phyloP scores from a whole-genome alignment of 768 basidiomycete species.

The Hypholoma sublateritium region DNA sequence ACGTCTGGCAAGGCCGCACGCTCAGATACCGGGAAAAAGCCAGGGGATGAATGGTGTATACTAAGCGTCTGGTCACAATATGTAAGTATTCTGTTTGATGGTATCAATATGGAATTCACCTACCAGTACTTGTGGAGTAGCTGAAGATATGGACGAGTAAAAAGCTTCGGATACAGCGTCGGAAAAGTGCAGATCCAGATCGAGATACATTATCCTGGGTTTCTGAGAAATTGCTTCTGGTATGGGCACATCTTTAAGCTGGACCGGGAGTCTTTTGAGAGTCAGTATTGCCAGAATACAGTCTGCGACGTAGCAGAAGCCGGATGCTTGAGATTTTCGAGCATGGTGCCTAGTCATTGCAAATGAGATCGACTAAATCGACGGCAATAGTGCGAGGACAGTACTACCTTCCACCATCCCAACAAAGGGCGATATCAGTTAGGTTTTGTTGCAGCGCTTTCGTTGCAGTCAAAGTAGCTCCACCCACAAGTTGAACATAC shows the following conservation, averaged over 20 bases:
- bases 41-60: conserved; percentile 78
- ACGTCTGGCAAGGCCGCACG: conserved; percentile 46
- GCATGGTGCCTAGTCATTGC: conserved; percentile 70
- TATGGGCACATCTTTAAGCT: neutral
- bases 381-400: neutral
- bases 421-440: conserved; percentile 71
- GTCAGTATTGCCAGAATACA: conserved; percentile 78
- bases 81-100: too few species aligned
- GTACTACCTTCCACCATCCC: conserved; percentile 88
- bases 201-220: conserved; percentile 83
- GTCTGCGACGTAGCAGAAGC: conserved; percentile 95
- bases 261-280: conserved; percentile 42
- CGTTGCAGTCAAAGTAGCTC: conserved; percentile 77
- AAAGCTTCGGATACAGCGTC: conserved; percentile 87
- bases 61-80: conserved; percentile 61
- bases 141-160: conserved; percentile 35
- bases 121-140: conserved; percentile 48
- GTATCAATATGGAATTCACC: conserved; percentile 1
- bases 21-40: conserved; percentile 77
- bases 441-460: conserved; percentile 49
- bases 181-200: conserved; percentile 90
- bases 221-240: conserved; percentile 23
- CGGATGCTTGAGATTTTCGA: conserved; percentile 72
- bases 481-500: conserved; percentile 73
- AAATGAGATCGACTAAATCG: neutral